Percentiles rank a stretch among this genome's conserved stretches.
phyloP scores from a whole-genome alignment of 257 asterid species.

The Galeopsis tetrahit region DNA sequence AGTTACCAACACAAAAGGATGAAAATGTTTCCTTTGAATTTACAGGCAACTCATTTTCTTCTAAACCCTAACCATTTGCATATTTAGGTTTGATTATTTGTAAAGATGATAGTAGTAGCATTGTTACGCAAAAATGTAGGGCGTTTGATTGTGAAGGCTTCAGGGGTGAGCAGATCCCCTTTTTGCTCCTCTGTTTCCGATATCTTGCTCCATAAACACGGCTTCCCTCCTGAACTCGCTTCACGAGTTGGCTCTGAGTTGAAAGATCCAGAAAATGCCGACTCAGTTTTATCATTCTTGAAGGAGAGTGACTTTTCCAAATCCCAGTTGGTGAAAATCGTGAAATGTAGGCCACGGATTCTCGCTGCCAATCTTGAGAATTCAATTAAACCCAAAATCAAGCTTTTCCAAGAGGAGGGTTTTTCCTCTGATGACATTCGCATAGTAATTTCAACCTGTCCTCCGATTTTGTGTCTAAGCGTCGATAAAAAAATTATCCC shows the following conservation, averaged over 20 bases:
- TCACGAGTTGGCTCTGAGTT: not conserved
- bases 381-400: conserved; percentile 6
- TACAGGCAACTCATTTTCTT: not conserved
- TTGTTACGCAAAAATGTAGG: not conserved
- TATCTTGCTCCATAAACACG: not conserved
- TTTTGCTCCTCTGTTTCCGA: not conserved
- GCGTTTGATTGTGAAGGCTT: not conserved
- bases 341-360: not conserved
- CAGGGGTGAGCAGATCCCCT: not conserved
- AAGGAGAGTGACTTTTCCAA: not conserved
- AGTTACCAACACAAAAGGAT: too few species aligned
- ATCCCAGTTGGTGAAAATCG: not conserved
- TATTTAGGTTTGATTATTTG: not conserved
- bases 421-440: not conserved
- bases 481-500: not conserved
- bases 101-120: not conserved
- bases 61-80: not conserved
- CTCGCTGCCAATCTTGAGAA: not conserved
- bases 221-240: conserved; percentile 1
- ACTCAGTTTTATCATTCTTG: conserved; percentile 2
- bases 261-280: not conserved
- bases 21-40: not conserved
- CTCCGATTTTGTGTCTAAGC: not conserved
- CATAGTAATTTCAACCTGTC: not conserved
- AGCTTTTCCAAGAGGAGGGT: not conserved